These are phyloP conservation scores for Paramarasmius palmivorus DNA, from an alignment of 1,284 basidiomycete species.

Conservation along the genomic window DNA sequence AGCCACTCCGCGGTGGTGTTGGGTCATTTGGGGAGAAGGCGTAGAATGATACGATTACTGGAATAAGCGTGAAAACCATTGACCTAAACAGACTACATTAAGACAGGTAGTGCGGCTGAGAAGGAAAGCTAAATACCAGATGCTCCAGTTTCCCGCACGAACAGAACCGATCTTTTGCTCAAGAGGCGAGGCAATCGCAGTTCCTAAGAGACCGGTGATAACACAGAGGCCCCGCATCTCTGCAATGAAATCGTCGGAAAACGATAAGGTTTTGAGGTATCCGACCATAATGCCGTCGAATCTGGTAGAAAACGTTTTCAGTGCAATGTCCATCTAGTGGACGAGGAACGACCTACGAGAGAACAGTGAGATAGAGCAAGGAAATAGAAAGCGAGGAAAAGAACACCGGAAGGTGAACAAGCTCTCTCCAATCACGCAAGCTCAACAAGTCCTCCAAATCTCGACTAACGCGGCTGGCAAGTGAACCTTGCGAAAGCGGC, in stretches of 20 bases:
- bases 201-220: conserved; percentile 44
- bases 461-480: neutral
- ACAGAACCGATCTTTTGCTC: conserved; percentile 45
- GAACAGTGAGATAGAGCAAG: conserved; percentile 45
- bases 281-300: conserved; percentile 53
- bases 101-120: neutral
- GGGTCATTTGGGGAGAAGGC: conserved; percentile 25
- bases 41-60: conserved; percentile 40
- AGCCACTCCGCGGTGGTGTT: conserved; percentile 16
- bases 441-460: conserved; percentile 4
- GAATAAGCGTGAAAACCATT: conserved; percentile 38
- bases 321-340: conserved; percentile 1
- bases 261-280: conserved; percentile 45
- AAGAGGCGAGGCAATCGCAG: conserved; percentile 39
- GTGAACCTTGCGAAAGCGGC: neutral
- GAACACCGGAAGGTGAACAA: conserved; percentile 45
- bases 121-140: conserved; percentile 31
- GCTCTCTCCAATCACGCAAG: conserved; percentile 42
- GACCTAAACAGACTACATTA: conserved; percentile 29
- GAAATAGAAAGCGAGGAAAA: conserved; percentile 47
- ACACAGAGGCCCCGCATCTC: conserved; percentile 53
- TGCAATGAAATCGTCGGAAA: conserved; percentile 52
- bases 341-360: conserved; percentile 18
- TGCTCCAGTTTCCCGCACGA: conserved; percentile 48
- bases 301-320: conserved; percentile 15